phyloP scores from a whole-genome alignment of 2,329 filamentous ascomycete genomes.

The Arachnopeziza araneosa region DNA sequence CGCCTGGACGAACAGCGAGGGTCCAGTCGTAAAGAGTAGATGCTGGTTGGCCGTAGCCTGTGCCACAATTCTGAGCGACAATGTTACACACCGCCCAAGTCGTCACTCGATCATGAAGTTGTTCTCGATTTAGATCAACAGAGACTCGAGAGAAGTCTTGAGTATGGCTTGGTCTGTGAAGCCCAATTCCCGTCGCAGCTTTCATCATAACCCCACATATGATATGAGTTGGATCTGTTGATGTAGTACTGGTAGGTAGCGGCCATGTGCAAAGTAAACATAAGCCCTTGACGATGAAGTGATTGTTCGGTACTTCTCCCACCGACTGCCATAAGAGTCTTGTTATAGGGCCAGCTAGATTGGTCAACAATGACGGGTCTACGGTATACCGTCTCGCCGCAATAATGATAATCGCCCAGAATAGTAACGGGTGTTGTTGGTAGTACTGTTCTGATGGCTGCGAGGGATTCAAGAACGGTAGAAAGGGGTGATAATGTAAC shows the following conservation, averaged over 20 bases:
- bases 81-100: slow-evolving; percentile 86
- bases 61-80: slow-evolving; percentile 75
- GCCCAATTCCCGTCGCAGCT: slow-evolving; percentile 74
- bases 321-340: slow-evolving; percentile 73
- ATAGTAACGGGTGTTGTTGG: slow-evolving; percentile 71
- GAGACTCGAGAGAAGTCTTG: slow-evolving; percentile 77
- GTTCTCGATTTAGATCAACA: slow-evolving; percentile 70
- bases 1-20: slow-evolving; percentile 53
- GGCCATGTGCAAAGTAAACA: slow-evolving; percentile 79
- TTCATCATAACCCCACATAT: slow-evolving; percentile 83
- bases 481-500: slow-evolving; percentile 67
- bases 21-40: slow-evolving; percentile 75
- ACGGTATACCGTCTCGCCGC: slow-evolving; percentile 64
- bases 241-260: slow-evolving; percentile 73
- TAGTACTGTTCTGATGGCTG: slow-evolving; percentile 69
- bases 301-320: slow-evolving; percentile 69
- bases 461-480: slow-evolving; percentile 65
- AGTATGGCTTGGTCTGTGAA: slow-evolving; percentile 75
- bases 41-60: slow-evolving; percentile 75
- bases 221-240: slow-evolving; percentile 72
- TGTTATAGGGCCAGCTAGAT: slow-evolving; percentile 63
- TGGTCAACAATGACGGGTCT: slow-evolving; percentile 55
- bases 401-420: slow-evolving; percentile 77
- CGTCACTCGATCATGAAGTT: slow-evolving; percentile 70
- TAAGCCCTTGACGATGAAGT: slow-evolving; percentile 76